Evolutionary conservation across 192 early-diverging fungal species (phyloP).

Genomic region (Diversispora epigaea): DNA sequence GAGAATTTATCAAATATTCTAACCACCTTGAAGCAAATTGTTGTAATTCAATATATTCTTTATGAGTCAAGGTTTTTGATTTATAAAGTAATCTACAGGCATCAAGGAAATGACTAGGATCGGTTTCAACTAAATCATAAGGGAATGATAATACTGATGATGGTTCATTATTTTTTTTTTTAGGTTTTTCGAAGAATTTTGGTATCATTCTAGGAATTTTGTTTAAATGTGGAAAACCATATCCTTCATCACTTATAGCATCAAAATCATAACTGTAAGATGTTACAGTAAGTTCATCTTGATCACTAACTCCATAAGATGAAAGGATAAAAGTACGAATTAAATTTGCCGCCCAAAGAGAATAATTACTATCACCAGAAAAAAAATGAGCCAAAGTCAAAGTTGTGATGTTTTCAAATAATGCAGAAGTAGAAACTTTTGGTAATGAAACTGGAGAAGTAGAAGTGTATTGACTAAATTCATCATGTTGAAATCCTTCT

Average conservation of each 20-base stretch:
- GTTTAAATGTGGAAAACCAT: conserved; percentile 56
- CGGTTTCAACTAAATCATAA: conserved; percentile 48
- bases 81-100: conserved; percentile 52
- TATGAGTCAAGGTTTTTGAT: conserved; percentile 52
- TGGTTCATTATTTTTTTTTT: background rate
- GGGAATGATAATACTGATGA: conserved; percentile 7
- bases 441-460: conserved; percentile 13
- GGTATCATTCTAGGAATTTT: conserved; percentile 51
- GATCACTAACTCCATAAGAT: conserved; percentile 45
- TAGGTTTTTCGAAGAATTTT: conserved; percentile 25
- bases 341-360: conserved; percentile 54
- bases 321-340: conserved; percentile 52
- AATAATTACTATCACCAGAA: conserved; percentile 53
- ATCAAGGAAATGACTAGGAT: conserved; percentile 53
- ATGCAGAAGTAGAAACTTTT: conserved; percentile 37
- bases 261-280: conserved; percentile 49
- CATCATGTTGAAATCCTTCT: conserved; percentile 2
- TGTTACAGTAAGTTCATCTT: conserved; percentile 49
- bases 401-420: conserved; percentile 55
- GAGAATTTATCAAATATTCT: conserved; percentile 55
- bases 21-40: conserved; percentile 52
- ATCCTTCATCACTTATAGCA: conserved; percentile 59
- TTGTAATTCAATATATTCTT: conserved; percentile 56
- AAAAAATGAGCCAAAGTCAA: conserved; percentile 56
- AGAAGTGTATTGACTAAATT: conserved; percentile 33